Evolutionary conservation across 495 filamentous ascomycete species (phyloP), one percentile per base, ranked within the genome.

Genomic region (Hypoxylon perforatum): DNA sequence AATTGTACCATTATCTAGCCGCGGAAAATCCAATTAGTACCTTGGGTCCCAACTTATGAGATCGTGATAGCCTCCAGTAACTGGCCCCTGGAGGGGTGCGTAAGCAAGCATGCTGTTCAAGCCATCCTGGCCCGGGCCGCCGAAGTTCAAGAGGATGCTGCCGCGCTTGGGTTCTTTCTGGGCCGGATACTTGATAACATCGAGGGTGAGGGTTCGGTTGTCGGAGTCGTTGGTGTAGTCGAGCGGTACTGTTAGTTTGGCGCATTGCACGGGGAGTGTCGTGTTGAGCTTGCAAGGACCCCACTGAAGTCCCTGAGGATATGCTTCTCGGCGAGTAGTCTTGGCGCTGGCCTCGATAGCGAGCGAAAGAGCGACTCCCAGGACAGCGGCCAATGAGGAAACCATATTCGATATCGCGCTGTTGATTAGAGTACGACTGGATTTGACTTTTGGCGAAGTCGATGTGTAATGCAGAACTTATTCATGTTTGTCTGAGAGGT

Each of bases 71-170:
- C 76, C 76, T 47, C 80, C 78, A 14, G 65, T 76, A 11, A 64
- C 45, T 57, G 65, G 58, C 17, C 39, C 58, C 65, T 53, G 72
- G 45, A 35, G 48, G 47, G 18, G 42, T 38, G 22, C 62, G 54
- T 8, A 68, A 23, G 2, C 33, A 21, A 63, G 39, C 65, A 68
- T 62, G 48, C 59, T 68, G 5, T 41, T 54, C 1, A 68, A 42
- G 1, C 65, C 65, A 44, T 58, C 55, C 28, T 69, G 60, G 14
- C 80, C 81, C 1, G 80, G 80, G 0, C 81, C 80, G 21, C 81
- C 80, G 63, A 81, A 81, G 72, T 83, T 84, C 52, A 83, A 62
- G 25, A 80, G 62, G 28, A 84, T 80, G 51, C 72, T 81, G 22
- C 79, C 80, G 28, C 72, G 73, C 21, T 67, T 66, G 0, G 75